Base-by-base conservation (phyloP, 345 rosid genomes). In the Dipteronia sinensis region DNA sequence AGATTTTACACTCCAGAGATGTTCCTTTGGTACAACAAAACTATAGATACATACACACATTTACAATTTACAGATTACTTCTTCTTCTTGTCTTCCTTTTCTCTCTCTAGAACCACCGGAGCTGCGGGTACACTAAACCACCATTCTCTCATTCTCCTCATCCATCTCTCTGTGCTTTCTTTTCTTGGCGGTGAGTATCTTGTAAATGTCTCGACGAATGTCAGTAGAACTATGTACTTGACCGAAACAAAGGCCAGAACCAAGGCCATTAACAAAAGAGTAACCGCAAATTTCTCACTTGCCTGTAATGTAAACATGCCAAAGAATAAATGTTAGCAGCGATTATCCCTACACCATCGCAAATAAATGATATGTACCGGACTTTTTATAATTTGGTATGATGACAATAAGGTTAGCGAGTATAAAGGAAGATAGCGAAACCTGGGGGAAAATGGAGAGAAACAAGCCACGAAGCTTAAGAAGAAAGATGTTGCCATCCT, bases 41-140 rank as follows among this genome's bases (percentile, higher is more conserved):
- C 55, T 67, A 42, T 61, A 73, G 64, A 73, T 20, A 38, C 49
- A 71, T 49, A 25, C 44, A 29, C 67, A 46, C 49, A 59, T 47
- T 27, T 42, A 15, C 5, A 63, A 15, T 31, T 10, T 27, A 22
- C 51, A 65, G 17, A 31, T 88, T 79, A 92, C 53, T 87, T 91
- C 77, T 84, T 89, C 80, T 92, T 96, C 79, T 90, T 91, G 38
- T 90, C 97, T 40, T 91, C 97, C 67, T 80, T 88, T 10, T 89
- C 94, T 81, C 87, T 89, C 72, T 89, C 93, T 38, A 93, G 86
- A 76, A 89, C 58, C 47, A 97, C 97, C 0, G 98, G 98, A 73
- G 98, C 98, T 1, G 98, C 98, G 0, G 98, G 99, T 77, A 93
- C 87, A 83, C 99, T 93, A 85, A 91, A 93, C 99, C 99, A 97